Conservation (phyloP, 768 basidiomycete genomes). For the Tulasnella sp. region DNA sequence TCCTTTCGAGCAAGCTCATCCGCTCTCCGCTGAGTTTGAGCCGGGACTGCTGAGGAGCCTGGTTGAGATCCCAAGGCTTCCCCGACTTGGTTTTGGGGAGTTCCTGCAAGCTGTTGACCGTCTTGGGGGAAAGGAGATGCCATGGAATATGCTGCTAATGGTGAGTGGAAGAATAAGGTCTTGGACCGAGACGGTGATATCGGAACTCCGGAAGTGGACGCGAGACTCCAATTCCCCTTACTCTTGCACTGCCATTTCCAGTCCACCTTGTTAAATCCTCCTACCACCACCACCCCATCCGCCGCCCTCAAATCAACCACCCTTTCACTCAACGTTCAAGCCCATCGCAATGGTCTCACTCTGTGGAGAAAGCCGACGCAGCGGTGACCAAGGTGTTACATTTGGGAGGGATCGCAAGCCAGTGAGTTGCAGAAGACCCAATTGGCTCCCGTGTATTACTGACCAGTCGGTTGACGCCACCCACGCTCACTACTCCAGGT, state of each 20-base stretch:
- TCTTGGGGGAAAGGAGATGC: slow-evolving; percentile 24
- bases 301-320: neutral
- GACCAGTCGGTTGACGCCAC: slow-evolving; percentile 3
- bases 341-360: neutral
- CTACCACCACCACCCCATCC: neutral
- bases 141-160: neutral
- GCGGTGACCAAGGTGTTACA: neutral
- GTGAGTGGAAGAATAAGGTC: slow-evolving; percentile 1
- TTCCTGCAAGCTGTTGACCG: neutral
- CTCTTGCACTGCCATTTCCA: neutral
- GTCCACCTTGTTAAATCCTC: slow-evolving; percentile 12
- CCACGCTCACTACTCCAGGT: slow-evolving; percentile 43
- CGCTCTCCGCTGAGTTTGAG: slow-evolving; percentile 27
- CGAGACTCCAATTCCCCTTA: slow-evolving; percentile 8
- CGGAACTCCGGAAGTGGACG: slow-evolving; percentile 12
- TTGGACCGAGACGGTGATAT: slow-evolving; percentile 15
- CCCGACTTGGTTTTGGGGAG: slow-evolving; percentile 6
- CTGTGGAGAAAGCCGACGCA: slow-evolving; percentile 14
- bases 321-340: neutral
- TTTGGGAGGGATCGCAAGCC: slow-evolving; percentile 20
- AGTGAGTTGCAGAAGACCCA: slow-evolving; percentile 10
- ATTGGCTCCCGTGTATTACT: neutral
- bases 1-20: slow-evolving; percentile 69
- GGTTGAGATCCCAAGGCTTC: neutral
- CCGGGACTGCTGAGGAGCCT: slow-evolving; percentile 1